Evolutionary conservation across 345 rosid genomes (phyloP), one percentile per base, ranked within the genome.

Genomic region (Ceriops zippeliana): DNA sequence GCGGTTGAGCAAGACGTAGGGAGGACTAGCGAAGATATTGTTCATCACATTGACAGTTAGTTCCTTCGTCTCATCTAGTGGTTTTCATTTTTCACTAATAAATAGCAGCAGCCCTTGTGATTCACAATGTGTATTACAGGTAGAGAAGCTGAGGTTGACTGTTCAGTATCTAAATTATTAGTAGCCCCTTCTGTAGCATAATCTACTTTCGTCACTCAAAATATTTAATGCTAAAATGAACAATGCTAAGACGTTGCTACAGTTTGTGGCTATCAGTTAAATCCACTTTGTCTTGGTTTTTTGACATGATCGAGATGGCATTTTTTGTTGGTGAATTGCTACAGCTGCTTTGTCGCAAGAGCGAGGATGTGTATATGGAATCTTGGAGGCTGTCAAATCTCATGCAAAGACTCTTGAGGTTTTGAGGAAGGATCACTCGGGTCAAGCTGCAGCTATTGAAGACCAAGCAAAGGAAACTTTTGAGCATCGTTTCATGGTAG

Each of bases 391-490:
- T 1, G 85, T 89, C 68, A 80, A 77, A 66, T 81, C 82, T 34
- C 91, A 92, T 70, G 72, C 73, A 62, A 74, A 78, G 21, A 62
- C 83, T 4, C 76, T 92, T n/a, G 76, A 73, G 64, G 73, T 17
- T 70, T 87, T 92, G 75, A 77, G 83, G 52, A 84, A 83, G 13
- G 86, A 87, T 74, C 93, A 92, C 70, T 79, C 84, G 42, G 75
- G 83, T 38, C 86, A 90, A 77, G 79, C 97, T 62, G 68, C 82
- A 61, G 74, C 77, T 56, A 81, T 96, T 24, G 86, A 79, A 58
- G 82, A 84, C 61, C 87, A 75, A 72, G 81, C 92, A 24, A 81
- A 81, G 63, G 90, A 87, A 83, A 88, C 96, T 31, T 92, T 96
- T 77, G 89, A 80, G 69, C 85, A 85, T 70, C 71, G 66, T 61